phyloP scores from a whole-genome alignment of 768 basidiomycete genomes.

The Suillus occidentalis region DNA sequence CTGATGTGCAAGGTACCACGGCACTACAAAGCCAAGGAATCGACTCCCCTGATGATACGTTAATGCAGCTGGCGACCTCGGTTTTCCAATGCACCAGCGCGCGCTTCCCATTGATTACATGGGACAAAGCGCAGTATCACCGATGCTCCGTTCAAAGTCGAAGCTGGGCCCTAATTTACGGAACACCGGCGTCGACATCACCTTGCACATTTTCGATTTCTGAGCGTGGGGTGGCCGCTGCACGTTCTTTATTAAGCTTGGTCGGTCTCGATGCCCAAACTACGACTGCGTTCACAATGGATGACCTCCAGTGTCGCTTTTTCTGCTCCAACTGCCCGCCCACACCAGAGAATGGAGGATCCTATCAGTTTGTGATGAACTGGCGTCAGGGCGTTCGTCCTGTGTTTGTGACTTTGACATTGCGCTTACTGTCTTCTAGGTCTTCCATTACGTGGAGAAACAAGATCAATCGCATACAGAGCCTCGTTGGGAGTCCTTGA shows the following conservation, averaged over 20 bases:
- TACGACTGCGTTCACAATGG: neutral
- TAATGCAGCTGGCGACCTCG: neutral
- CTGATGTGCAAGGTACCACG: neutral
- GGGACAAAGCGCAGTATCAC: neutral
- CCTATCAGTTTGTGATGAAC: neutral
- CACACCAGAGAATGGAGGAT: neutral
- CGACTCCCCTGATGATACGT: neutral
- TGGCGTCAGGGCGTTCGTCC: conserved; percentile 1
- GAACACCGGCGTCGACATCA: no score
- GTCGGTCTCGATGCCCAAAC: neutral
- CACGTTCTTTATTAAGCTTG: neutral
- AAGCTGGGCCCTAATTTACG: no score
- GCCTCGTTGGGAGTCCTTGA: conserved; percentile 1
- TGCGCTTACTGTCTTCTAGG: neutral
- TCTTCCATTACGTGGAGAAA: neutral
- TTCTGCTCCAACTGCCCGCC: neutral
- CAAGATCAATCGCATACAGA: neutral
- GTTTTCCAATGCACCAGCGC: neutral
- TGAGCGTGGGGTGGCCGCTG: neutral
- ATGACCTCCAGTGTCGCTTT: neutral
- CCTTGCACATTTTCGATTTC: neutral
- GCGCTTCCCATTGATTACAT: neutral
- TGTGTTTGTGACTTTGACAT: neutral
- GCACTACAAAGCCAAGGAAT: neutral
- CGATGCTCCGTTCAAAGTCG: neutral